phyloP scores from a whole-genome alignment of 2,329 filamentous ascomycete species.

The Cyphellophora attinorum region DNA sequence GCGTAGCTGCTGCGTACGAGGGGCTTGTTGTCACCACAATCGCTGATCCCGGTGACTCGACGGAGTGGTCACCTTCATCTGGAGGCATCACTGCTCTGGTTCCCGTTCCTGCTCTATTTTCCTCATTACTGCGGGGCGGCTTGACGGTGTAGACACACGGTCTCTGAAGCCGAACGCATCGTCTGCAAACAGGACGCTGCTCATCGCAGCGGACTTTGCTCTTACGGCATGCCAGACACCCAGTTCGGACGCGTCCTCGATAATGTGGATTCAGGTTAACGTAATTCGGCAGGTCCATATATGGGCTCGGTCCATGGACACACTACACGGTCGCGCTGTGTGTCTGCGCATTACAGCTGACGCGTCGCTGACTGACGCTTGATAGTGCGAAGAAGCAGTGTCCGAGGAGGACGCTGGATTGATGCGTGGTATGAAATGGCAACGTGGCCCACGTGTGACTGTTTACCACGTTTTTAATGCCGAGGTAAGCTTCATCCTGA shows the following conservation, averaged over 20 bases:
- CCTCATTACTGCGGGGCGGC: background rate
- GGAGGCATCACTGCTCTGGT: background rate
- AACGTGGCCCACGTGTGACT: no score
- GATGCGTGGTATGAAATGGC: no score
- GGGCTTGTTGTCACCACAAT: background rate
- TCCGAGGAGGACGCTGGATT: no score
- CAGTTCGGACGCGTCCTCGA: slow-evolving; percentile 17
- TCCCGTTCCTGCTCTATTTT: background rate
- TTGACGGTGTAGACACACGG: slow-evolving; percentile 5
- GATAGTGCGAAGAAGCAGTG: no score
- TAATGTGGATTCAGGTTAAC: background rate
- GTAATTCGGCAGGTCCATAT: no score
- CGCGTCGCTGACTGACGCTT: no score
- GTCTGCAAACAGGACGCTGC: slow-evolving; percentile 29
- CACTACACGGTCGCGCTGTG: no score
- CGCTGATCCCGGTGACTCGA: background rate
- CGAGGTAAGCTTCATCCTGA: no score
- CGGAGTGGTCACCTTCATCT: background rate
- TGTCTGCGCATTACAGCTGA: no score
- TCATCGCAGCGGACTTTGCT: slow-evolving; percentile 30
- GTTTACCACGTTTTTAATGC: no score
- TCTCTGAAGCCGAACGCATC: slow-evolving; percentile 4
- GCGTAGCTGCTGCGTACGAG: background rate
- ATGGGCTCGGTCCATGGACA: no score
- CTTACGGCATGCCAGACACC: slow-evolving; percentile 22